Evolutionary conservation across 306 rosid genomes (phyloP).

Genomic region (Pterocarpus santalinus): DNA sequence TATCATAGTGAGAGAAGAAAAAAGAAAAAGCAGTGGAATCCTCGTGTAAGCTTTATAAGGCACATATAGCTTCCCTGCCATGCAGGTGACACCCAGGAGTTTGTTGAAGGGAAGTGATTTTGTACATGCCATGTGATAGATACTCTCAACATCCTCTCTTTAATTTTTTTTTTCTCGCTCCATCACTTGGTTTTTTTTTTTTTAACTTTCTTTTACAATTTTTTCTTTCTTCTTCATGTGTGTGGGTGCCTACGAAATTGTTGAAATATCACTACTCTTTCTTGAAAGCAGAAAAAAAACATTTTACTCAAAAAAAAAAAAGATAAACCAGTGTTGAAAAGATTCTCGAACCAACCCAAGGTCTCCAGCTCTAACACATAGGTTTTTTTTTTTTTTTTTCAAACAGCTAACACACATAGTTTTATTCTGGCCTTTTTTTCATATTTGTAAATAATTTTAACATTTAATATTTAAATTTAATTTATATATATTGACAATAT

Average conservation of each 20-base stretch:
- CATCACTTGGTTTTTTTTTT: too few relatives aligned
- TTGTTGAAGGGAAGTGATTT: neutral
- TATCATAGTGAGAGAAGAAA: slow-evolving; percentile 58
- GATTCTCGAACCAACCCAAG: neutral
- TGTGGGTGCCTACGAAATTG: too few relatives aligned
- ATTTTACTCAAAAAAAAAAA: slow-evolving; percentile 15
- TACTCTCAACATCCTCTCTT: too few relatives aligned
- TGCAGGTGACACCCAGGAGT: slow-evolving; percentile 65
- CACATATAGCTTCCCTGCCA: slow-evolving; percentile 60
- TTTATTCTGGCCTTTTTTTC: neutral
- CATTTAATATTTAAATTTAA: neutral
- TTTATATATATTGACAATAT: too few relatives aligned
- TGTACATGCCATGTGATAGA: too few relatives aligned
- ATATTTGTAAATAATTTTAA: neutral
- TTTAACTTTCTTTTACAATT: too few relatives aligned
- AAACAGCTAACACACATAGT: neutral
- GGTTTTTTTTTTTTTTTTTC: too few relatives aligned
- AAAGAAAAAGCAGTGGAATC: slow-evolving; percentile 53
- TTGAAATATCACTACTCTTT: too few relatives aligned
- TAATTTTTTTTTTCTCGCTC: too few relatives aligned
- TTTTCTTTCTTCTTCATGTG: too few relatives aligned
- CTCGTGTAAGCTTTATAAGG: slow-evolving; percentile 73
- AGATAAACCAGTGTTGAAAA: neutral
- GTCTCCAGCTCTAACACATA: neutral
- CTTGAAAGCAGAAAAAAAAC: slow-evolving; percentile 41